Base-by-base conservation (phyloP, 306 rosid genomes). In the Glycine tomentella region DNA sequence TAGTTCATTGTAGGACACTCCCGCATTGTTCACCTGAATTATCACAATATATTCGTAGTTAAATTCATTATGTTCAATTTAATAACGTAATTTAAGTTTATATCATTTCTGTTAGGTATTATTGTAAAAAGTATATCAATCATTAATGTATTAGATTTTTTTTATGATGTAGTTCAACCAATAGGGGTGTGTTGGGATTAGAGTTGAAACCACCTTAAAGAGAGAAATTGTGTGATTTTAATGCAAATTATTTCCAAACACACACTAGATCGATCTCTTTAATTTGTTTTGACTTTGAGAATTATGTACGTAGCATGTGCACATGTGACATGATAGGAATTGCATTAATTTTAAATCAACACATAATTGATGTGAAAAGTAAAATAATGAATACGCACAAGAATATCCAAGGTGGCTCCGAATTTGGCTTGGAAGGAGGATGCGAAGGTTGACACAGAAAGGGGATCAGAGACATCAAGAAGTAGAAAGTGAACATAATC, bases 1-100 rank as follows among this genome's bases (percentile, higher is more conserved):
- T 3, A 95, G 79, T 4, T 85, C 91, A 11, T 95, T 93, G 85
- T 79, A 95, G 2, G 99, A 90, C 0, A 95, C 94, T 0, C 82
- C 99, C 0, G 98, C 99, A 42, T 95, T 95, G 73, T 95, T 95
- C 31, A 95, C 95, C 99, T 95, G 80, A 64, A 38, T 38, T 38
- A 25, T 25, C 31, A 25, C 31, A 25, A 25, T 25, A 25, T 25
- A 25, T 25, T 25, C 31, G 2, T 25, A 25, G 31, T 25, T 25
- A 25, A 25, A 25, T 25, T 25, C 1, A 25, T 2, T 25, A 25
- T 25, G 25, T 0, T 20, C 25, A 20, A 20, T 20, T 20, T 20
- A 20, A 20, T 20, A 20, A 20, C 25, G 25, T 20, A 20, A 20
- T 20, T 20, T 20, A 20, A 20, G 1, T 20, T 20, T 20, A 20